Evolutionary conservation across 768 basidiomycete species (phyloP), one percentile per base, ranked within the genome.

Genomic region (Trametes sanguinea): DNA sequence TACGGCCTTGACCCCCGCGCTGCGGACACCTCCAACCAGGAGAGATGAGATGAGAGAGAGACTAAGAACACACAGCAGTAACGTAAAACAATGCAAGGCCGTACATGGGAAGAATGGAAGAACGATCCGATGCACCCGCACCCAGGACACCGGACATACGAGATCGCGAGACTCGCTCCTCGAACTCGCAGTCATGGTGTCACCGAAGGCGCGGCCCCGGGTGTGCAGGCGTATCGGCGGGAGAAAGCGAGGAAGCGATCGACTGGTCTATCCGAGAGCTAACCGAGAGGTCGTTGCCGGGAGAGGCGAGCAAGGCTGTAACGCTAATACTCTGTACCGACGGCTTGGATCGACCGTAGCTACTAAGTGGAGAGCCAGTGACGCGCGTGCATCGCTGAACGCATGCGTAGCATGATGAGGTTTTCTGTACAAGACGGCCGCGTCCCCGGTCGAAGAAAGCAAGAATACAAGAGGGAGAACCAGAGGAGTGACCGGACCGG

Each of bases 121-220:
- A 55, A 27, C 16, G 16, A 42, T 42, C 48, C 50, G 42, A 50
- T 42, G 57, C 46, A 35, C n/a, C 50, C 30, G 50, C 51, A 52
- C 57, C 57, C 42, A 35, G 57, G 57, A 59, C 30, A 29, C 45
- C 10, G 27, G 10, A 29, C 11, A 11, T 5, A 16, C 13, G 42
- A n/a, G 4, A 43, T n/a, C 55, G 46, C 35, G 14, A 14, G 45
- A 14, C 54, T 46, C 54, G 43, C 54, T 55, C 22, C 22, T 22
- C 3, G 54, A 45, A 46, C 44, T 6, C 33, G 14, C 6, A 5
- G 14, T 16, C 22, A 7, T 30, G 14, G 37, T 30, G 57, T 58
- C 48, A 16, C 48, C 30, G 57, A 37, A 47, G 57, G 57, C 57
- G 14, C 48, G 40, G 57, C 57, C 57, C 57, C 57, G 50, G 37